A percentile compares a stretch with the other conserved stretches of the same genome.
phyloP scores from a whole-genome alignment of 441 rosid genomes.

The Eruca vesicaria region DNA sequence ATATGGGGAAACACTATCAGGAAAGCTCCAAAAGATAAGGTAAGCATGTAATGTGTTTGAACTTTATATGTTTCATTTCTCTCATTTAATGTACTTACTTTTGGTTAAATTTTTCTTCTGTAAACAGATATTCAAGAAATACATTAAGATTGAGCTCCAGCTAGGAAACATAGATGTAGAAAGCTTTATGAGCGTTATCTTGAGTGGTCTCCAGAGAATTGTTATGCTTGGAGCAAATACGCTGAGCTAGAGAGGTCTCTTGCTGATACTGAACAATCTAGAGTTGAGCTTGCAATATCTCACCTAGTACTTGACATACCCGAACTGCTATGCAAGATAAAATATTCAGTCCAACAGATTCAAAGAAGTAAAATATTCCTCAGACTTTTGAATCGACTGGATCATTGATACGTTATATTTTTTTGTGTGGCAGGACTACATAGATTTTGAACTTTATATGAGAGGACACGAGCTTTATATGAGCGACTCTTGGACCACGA shows the following conservation, averaged over 20 bases:
- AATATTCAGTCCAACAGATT: background rate
- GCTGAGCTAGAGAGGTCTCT: slow-evolving; percentile 86
- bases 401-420: background rate
- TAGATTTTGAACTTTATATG: too few relatives aligned
- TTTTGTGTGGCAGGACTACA: too few relatives aligned
- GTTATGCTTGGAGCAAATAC: slow-evolving; percentile 94
- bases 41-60: slow-evolving; percentile 11
- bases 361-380: background rate
- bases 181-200: slow-evolving; percentile 83
- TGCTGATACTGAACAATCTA: slow-evolving; percentile 75
- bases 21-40: slow-evolving; percentile 93
- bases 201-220: slow-evolving; percentile 94
- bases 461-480: too few relatives aligned
- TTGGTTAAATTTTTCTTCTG: slow-evolving; percentile 1
- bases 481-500: too few relatives aligned
- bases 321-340: slow-evolving; percentile 92
- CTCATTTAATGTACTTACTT: slow-evolving; percentile 2
- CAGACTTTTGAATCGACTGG: background rate
- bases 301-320: slow-evolving; percentile 95
- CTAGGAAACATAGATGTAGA: slow-evolving; percentile 80
- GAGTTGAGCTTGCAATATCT: slow-evolving; percentile 79
- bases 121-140: slow-evolving; percentile 75
- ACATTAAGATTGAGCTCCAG: slow-evolving; percentile 90
- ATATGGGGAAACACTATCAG: slow-evolving; percentile 89
- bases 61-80: background rate